phyloP scores from a whole-genome alignment of 192 early-diverging fungal species.

The Kappamyces sp. region DNA sequence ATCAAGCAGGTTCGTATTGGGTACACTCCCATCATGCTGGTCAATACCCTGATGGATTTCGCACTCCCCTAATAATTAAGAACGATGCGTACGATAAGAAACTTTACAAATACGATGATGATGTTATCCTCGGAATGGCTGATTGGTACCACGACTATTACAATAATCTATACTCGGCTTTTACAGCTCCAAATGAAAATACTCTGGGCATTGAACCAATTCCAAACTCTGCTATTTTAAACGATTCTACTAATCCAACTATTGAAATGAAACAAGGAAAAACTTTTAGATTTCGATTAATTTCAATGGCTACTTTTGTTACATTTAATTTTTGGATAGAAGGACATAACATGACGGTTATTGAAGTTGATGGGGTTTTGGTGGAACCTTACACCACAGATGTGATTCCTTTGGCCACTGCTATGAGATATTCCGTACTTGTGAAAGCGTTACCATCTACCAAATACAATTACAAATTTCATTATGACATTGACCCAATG shows the following conservation, averaged over 20 bases:
- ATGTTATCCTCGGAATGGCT: slow-evolving; percentile 54
- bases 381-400: slow-evolving; percentile 34
- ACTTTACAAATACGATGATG: slow-evolving; percentile 66
- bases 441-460: slow-evolving; percentile 15
- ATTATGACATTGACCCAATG: slow-evolving; percentile 2
- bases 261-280: slow-evolving; percentile 22
- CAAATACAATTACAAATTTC: slow-evolving; percentile 13
- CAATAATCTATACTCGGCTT: slow-evolving; percentile 42
- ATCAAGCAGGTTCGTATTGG: slow-evolving; percentile 72
- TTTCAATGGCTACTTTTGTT: slow-evolving; percentile 38
- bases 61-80: slow-evolving; percentile 65
- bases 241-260: slow-evolving; percentile 37
- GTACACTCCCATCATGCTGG: slow-evolving; percentile 26
- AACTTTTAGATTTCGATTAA: slow-evolving; percentile 35
- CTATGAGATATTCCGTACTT: slow-evolving; percentile 47
- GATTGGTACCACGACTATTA: slow-evolving; percentile 77
- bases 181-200: slow-evolving; percentile 46
- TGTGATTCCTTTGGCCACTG: slow-evolving; percentile 33
- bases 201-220: slow-evolving; percentile 52
- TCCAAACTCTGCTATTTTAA: slow-evolving; percentile 60
- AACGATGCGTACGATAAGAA: slow-evolving; percentile 50
- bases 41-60: slow-evolving; percentile 74
- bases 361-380: slow-evolving; percentile 46
- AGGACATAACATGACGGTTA: slow-evolving; percentile 47
- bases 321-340: slow-evolving; percentile 40